Conservation (phyloP, 108 stramenopile genomes). For the Cylindrotheca closterium region DNA sequence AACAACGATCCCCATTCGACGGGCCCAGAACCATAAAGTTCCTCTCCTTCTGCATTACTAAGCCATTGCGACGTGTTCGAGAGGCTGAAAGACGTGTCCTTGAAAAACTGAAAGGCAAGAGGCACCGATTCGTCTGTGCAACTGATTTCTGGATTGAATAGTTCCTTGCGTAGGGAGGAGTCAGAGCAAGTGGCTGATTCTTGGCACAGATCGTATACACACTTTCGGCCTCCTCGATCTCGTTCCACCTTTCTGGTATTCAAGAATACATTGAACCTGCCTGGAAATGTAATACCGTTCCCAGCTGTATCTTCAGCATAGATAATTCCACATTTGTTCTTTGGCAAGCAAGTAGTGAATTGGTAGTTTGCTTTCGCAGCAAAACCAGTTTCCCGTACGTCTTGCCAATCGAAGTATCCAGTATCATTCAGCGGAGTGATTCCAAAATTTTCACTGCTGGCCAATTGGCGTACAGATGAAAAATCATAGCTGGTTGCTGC, state of each 20-base stretch:
- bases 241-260: not conserved
- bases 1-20: no score
- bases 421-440: not conserved
- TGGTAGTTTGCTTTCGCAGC: not conserved
- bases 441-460: not conserved
- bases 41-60: no score
- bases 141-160: not conserved
- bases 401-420: not conserved
- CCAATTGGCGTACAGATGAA: not conserved
- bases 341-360: not conserved
- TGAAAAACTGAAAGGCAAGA: not conserved
- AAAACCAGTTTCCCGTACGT: not conserved
- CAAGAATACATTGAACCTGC: not conserved
- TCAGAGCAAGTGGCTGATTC: no score
- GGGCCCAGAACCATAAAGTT: no score
- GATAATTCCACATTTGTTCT: not conserved
- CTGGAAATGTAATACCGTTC: not conserved
- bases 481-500: not conserved
- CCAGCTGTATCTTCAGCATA: not conserved
- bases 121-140: not conserved
- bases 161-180: no score
- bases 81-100: not conserved
- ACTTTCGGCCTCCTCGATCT: not conserved
- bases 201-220: not conserved
- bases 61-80: no score